Percentiles rank a stretch among this genome's conserved stretches.
Evolutionary conservation across 495 filamentous ascomycete genomes (phyloP).

Genomic region (Trichoderma reesei): DNA sequence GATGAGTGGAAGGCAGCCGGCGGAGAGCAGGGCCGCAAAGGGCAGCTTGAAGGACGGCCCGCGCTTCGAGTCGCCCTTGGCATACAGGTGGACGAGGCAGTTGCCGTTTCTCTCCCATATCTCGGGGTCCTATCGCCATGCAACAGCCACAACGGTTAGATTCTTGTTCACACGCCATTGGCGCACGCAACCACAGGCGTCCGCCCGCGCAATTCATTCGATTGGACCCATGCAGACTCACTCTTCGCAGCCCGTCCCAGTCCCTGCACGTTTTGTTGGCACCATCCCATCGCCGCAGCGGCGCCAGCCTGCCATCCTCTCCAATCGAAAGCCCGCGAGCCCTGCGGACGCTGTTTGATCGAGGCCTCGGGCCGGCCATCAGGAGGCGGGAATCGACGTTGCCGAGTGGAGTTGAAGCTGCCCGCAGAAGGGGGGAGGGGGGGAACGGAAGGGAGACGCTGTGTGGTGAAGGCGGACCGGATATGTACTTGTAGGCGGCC

Average conservation of each 20-base stretch:
- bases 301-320: slow-evolving; percentile 2
- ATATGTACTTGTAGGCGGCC: not conserved
- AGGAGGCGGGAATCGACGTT: not conserved
- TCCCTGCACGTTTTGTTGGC: slow-evolving; percentile 6
- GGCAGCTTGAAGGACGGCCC: slow-evolving; percentile 52
- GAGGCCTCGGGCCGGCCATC: not conserved
- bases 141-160: not conserved
- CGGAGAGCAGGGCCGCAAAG: slow-evolving; percentile 38
- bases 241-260: slow-evolving; percentile 12
- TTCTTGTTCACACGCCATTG: not conserved
- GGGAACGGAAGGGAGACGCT: too few species aligned
- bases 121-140: slow-evolving; percentile 42
- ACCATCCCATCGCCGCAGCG: slow-evolving; percentile 11
- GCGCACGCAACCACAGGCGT: not conserved
- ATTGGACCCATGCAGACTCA: slow-evolving; percentile 8
- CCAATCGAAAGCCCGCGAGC: slow-evolving; percentile 7
- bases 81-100: slow-evolving; percentile 54
- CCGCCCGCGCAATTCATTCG: not conserved
- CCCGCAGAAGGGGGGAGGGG: not conserved
- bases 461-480: not conserved
- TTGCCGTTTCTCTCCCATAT: slow-evolving; percentile 54
- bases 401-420: not conserved
- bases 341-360: slow-evolving; percentile 8
- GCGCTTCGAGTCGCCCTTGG: slow-evolving; percentile 45
- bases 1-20: slow-evolving; percentile 42